Base-by-base conservation (phyloP, 2,329 filamentous ascomycete species). In the Ophiognomonia clavigignenti-juglandacearum region DNA sequence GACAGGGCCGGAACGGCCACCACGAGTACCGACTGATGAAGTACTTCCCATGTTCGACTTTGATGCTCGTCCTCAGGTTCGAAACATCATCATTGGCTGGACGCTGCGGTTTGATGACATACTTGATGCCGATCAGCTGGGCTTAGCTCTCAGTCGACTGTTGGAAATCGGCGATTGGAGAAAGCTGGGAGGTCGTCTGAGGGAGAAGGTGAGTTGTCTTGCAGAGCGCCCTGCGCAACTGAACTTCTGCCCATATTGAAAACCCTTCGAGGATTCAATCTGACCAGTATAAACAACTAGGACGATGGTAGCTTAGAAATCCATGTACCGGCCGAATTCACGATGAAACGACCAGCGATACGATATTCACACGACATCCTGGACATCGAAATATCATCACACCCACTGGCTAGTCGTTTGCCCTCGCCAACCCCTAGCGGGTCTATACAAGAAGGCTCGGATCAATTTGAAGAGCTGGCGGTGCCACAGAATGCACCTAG, bases 151-250 rank as follows among this genome's bases (percentile, higher is more conserved):
- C 10, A 58, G 59, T 18, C 58, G 57, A 22, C 53, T 75, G n/a
- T 50, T 73, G 4, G 60, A 64, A 23, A 62, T 63, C 19, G 66
- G 64, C 6, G 66, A 67, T 29, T 75, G 72, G 72, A 62, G 62
- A 22, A 71, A 72, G 52, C 53, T 75, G 2, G 70, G 72, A 1
- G 72, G 64, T n/a, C 62, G 72, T 16, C 35, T 75, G 23, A 59
- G 70, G 24, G 43, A 59, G 31, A 71, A 67, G 50, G 71, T 71
- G 16, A 37, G 26, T 40, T 11, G n/a, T n/a, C n/a, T n/a, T n/a
- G n/a, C n/a, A n/a, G n/a, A n/a, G n/a, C n/a, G n/a, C n/a, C n/a
- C n/a, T n/a, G n/a, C n/a, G n/a, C n/a, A n/a, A n/a, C n/a, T n/a
- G n/a, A n/a, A n/a, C n/a, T n/a, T n/a, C n/a, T n/a, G n/a, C n/a